phyloP scores from a whole-genome alignment of 163 green algal species.

The Coccomyxa subellipsoidea region DNA sequence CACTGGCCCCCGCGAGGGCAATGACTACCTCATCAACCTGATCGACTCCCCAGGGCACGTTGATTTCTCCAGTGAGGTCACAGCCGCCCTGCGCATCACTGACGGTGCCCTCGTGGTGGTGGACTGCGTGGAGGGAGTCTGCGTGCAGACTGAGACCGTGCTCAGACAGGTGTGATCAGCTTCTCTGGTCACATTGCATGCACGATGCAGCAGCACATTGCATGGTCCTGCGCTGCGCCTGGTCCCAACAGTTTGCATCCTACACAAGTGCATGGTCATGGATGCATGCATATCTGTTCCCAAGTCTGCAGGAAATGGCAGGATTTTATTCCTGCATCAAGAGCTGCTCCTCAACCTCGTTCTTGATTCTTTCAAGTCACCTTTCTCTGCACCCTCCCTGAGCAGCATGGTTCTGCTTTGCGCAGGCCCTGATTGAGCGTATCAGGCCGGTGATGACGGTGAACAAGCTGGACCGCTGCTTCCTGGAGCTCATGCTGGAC shows the following conservation, averaged over 20 bases:
- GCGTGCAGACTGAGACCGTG: conserved; percentile 99
- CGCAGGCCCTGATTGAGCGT: conserved; percentile 77
- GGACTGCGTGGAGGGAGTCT: conserved; percentile 99
- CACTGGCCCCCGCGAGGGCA: conserved; percentile 76
- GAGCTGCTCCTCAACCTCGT: too few relatives aligned
- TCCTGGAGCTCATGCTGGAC: conserved; percentile 98
- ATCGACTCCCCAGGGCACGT: conserved; percentile 99
- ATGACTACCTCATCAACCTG: conserved; percentile 98
- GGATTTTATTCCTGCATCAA: too few relatives aligned
- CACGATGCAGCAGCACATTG: too few relatives aligned
- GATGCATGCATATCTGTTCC: too few relatives aligned
- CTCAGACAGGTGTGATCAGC: conserved; percentile 89
- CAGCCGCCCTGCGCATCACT: conserved; percentile 98
- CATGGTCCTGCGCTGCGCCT: background rate
- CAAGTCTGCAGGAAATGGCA: too few relatives aligned
- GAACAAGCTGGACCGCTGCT: conserved; percentile 99
- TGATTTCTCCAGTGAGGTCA: conserved; percentile 99
- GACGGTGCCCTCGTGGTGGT: conserved; percentile 99
- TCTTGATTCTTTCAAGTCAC: too few relatives aligned
- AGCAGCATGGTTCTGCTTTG: background rate
- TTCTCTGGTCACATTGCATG: background rate
- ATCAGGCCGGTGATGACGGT: conserved; percentile 96
- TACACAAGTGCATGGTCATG: too few relatives aligned
- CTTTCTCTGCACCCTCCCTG: too few relatives aligned
- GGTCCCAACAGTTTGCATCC: too few relatives aligned